phyloP scores from a whole-genome alignment of 129 eudicot genomes.

The Glebionis coronaria region DNA sequence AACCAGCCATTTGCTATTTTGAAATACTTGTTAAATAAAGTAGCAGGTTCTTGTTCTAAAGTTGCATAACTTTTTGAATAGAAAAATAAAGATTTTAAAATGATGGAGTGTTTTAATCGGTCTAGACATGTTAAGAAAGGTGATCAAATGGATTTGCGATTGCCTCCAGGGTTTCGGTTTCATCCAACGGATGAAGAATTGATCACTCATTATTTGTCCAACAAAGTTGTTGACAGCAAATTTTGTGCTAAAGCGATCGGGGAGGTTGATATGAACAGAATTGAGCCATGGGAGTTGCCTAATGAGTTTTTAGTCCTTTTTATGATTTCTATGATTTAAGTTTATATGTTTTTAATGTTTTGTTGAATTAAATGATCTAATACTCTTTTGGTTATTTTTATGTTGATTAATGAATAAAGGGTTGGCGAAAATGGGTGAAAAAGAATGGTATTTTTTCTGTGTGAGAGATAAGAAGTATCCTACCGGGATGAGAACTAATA shows the following conservation, averaged over 20 bases:
- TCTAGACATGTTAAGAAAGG: constrained; percentile 19
- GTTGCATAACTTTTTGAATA: constrained; percentile 4
- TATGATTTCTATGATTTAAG: neutral
- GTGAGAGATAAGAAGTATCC: constrained; percentile 89
- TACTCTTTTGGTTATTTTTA: neutral
- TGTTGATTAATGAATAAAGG: constrained; percentile 36
- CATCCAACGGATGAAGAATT: constrained; percentile 36
- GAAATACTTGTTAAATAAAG: neutral
- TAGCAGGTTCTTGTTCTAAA: constrained; percentile 20
- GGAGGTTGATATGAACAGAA: constrained; percentile 86
- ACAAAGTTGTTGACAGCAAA: constrained; percentile 47
- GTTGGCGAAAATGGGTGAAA: constrained; percentile 88
- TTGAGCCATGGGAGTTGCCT: constrained; percentile 94
- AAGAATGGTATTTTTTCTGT: constrained; percentile 92
- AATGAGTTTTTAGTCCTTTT: constrained; percentile 39
- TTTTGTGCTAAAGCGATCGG: constrained; percentile 74
- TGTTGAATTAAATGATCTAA: neutral
- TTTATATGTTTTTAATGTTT: neutral
- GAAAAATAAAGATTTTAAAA: neutral
- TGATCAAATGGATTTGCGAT: constrained; percentile 25
- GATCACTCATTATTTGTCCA: constrained; percentile 45
- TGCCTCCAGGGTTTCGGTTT: constrained; percentile 36
- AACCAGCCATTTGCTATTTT: constrained; percentile 22
- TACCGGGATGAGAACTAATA: constrained; percentile 79
- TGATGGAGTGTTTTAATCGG: constrained; percentile 18